These are phyloP conservation scores for Solanum piurae DNA, from an alignment of 257 asterid genomes.

Conservation along the genomic window DNA sequence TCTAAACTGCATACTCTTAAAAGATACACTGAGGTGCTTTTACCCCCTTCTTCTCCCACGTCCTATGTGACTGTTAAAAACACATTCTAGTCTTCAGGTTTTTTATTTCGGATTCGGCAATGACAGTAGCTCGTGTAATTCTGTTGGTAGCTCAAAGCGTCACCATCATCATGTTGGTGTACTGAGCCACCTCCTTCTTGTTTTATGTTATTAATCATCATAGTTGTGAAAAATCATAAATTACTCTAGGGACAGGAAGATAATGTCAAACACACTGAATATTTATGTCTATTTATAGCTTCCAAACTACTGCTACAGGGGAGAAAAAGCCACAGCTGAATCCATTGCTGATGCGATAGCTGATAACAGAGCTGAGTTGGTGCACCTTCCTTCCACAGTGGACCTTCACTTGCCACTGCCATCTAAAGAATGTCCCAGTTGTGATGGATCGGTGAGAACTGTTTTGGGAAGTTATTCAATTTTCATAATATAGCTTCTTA, in stretches of 20 bases:
- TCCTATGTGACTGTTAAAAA: not conserved
- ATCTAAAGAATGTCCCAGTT: conserved; percentile 76
- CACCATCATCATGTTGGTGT: not conserved
- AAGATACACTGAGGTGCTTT: not conserved
- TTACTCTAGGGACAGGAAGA: not conserved
- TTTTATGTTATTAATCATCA: not conserved
- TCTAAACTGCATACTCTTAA: not conserved
- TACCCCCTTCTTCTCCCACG: not conserved
- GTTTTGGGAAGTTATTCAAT: not conserved
- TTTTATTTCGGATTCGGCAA: not conserved
- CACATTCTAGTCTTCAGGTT: not conserved
- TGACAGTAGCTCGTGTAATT: not conserved
- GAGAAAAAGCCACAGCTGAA: conserved; percentile 94
- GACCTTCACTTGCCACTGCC: conserved; percentile 75
- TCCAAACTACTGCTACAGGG: conserved; percentile 33
- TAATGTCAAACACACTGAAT: not conserved
- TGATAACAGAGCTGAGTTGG: conserved; percentile 89
- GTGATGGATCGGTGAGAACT: conserved; percentile 83
- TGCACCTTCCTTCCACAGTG: conserved; percentile 77
- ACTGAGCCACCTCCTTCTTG: not conserved
- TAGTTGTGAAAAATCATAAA: not conserved
- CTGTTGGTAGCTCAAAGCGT: not conserved
- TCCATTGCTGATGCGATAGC: conserved; percentile 78
- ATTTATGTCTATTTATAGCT: not conserved
- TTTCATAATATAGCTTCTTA: not conserved